These are phyloP conservation scores for Aureobasidium sp. DNA, from an alignment of 2,329 filamentous ascomycete genomes.

Conservation along the genomic window DNA sequence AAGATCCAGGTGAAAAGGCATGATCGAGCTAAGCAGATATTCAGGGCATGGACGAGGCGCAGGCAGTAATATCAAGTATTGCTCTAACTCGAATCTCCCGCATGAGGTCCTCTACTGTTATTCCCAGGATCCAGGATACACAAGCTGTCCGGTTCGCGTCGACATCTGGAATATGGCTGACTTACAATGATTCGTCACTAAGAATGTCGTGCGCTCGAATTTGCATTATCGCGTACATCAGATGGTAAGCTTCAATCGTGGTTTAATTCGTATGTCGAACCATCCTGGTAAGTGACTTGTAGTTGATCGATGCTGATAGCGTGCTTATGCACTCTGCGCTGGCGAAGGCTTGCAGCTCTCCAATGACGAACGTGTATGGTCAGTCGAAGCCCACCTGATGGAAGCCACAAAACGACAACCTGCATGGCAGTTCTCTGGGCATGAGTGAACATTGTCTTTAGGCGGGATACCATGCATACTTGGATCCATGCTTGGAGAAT, in stretches of 20 bases:
- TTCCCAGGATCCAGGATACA: background rate
- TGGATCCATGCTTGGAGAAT: background rate
- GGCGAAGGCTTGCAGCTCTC: slow-evolving; percentile 1
- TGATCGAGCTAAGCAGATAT: background rate
- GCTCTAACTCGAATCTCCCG: too few species aligned
- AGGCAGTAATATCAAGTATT: background rate
- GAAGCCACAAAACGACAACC: background rate
- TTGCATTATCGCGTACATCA: background rate
- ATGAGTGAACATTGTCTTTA: background rate
- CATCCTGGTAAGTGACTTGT: background rate
- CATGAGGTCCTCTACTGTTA: background rate
- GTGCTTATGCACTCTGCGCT: slow-evolving; percentile 2
- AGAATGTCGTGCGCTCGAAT: background rate
- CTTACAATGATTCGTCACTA: background rate
- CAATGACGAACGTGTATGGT: background rate
- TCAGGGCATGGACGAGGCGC: background rate
- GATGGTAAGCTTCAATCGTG: background rate
- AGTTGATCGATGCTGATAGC: background rate
- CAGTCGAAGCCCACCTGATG: background rate
- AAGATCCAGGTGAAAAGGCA: background rate
- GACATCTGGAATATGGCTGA: background rate
- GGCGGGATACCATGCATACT: background rate
- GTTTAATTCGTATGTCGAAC: background rate
- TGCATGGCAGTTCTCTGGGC: background rate
- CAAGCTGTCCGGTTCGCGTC: background rate